Evolutionary conservation across 169 alveolate species (phyloP).

Genomic region (Theileria annulata): DNA sequence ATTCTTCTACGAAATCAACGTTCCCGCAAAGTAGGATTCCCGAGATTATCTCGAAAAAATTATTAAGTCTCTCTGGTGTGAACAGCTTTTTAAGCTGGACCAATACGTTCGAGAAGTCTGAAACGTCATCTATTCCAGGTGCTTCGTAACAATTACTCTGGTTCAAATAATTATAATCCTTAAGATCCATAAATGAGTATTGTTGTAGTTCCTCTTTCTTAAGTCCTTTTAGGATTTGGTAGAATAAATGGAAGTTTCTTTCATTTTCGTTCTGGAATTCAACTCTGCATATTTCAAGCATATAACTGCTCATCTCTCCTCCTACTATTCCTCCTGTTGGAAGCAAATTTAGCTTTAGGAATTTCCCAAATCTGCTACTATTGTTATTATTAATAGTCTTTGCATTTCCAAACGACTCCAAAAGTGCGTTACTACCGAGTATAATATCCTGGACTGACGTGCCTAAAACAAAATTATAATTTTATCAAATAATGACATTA

Average conservation of each 20-base stretch:
- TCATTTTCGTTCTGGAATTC: slow-evolving; percentile 86
- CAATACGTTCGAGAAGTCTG: slow-evolving; percentile 58
- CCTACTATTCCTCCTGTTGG: slow-evolving; percentile 85
- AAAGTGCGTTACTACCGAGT: slow-evolving; percentile 91
- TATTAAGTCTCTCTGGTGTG: slow-evolving; percentile 23
- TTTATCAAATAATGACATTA: slow-evolving; percentile 6
- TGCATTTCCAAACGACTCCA: slow-evolving; percentile 99
- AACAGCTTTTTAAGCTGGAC: slow-evolving; percentile 45
- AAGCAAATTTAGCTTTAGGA: slow-evolving; percentile 90
- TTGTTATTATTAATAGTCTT: slow-evolving; percentile 96
- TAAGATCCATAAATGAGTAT: slow-evolving; percentile 40
- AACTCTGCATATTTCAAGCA: slow-evolving; percentile 95
- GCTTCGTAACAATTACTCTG: slow-evolving; percentile 73
- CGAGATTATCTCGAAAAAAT: slow-evolving; percentile 47
- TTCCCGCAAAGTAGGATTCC: slow-evolving; percentile 81
- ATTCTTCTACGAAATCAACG: slow-evolving; percentile 67
- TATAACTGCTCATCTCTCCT: slow-evolving; percentile 92
- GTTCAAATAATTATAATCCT: slow-evolving; percentile 67
- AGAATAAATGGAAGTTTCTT: slow-evolving; percentile 96
- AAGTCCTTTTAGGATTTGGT: slow-evolving; percentile 76
- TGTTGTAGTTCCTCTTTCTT: slow-evolving; percentile 30
- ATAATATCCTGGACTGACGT: slow-evolving; percentile 46
- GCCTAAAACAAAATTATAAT: not conserved
- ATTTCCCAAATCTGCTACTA: slow-evolving; percentile 97
- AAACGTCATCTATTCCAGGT: slow-evolving; percentile 74